Evolutionary conservation across 2,329 filamentous ascomycete species (phyloP), one percentile per base, ranked within the genome.

Genomic region (Ophiocordyceps australis): DNA sequence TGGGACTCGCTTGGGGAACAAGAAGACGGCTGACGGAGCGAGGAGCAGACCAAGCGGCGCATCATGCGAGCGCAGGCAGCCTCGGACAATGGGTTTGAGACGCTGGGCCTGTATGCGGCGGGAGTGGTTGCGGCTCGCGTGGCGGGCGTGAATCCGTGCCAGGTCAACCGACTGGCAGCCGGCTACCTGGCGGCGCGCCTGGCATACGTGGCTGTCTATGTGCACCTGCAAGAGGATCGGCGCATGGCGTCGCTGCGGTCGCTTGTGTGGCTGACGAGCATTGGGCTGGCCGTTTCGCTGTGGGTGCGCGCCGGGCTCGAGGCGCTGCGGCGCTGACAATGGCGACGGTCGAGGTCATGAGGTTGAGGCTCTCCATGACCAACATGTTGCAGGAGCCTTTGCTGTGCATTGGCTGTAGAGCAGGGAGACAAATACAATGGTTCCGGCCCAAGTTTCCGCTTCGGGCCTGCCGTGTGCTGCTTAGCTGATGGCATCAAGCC

Each of bases 1-100:
- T n/a, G n/a, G n/a, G n/a, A n/a, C n/a, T n/a, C n/a, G n/a, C n/a
- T n/a, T n/a, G n/a, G n/a, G n/a, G n/a, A n/a, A n/a, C n/a, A n/a
- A n/a, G n/a, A n/a, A n/a, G n/a, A n/a, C n/a, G n/a, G n/a, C n/a
- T n/a, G n/a, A n/a, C n/a, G n/a, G n/a, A n/a, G n/a, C n/a, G n/a
- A n/a, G n/a, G 32, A 5, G 4, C 33, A 65, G 41, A 55, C 52
- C 15, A 64, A 73, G 39, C 69, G 67, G 39, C 55, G 55, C 27
- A 50, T 62, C 17, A 41, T 69, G 22, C 58, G 65, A 25, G 54
- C 59, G 16, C 59, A 74, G 38, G 59, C 61, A 14, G 56, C 59
- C 5, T 37, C 45, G 5, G 38, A 43, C 20, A 62, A 62, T 36
- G 51, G 45, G 32, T 47, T 56, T 32, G 57, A 62, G 41, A 54